Evolutionary conservation across 2,329 filamentous ascomycete species (phyloP), one percentile per base, ranked within the genome.

Genomic region (Aspergillus latus): DNA sequence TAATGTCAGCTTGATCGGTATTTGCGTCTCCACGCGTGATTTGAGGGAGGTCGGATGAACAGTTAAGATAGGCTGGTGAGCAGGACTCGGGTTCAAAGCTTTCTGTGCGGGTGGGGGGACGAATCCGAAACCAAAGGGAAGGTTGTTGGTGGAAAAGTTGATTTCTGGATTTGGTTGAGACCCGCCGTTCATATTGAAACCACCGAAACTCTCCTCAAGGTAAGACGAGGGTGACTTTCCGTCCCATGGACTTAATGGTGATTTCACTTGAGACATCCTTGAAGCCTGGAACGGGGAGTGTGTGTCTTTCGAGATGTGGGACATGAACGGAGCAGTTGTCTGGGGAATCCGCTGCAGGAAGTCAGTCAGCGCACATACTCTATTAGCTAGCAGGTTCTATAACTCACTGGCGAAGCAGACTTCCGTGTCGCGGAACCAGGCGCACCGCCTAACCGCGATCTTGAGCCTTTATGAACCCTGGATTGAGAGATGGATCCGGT

Each of bases 1-100:
- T 39, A 97, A 75, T 0, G 87, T 88, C 73, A 97, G 82, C 66
- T 88, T 88, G 64, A 97, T 90, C 7, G 89, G 90, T 64, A 97
- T 97, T 70, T 97, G 94, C 0, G 94, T 97, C 77, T 99, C 94
- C 15, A 97, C 94, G 21, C 94, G 87, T 13, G 92, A 96, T 74
- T 97, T 97, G 55, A 84, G 71, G 4, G 88, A 88, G 3, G 84
- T 89, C 4, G 86, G 84, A 60, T 87, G 81, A 43, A 90, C 84
- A 10, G 81, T 82, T 39, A 90, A 72, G 49, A 73, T 64, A 21
- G 78, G 76, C 36, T 71, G 72, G 28, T 74, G 65, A 5, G 71
- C 62, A 7, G 61, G 64, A 26, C 75, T 71, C 47, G 68, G 64
- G 29, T 68, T 65, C 29, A 65, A 49, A 40, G 59, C 65, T n/a